Base-by-base conservation (phyloP, 495 filamentous ascomycete species). In the Massariosphaeria phaeospora region DNA sequence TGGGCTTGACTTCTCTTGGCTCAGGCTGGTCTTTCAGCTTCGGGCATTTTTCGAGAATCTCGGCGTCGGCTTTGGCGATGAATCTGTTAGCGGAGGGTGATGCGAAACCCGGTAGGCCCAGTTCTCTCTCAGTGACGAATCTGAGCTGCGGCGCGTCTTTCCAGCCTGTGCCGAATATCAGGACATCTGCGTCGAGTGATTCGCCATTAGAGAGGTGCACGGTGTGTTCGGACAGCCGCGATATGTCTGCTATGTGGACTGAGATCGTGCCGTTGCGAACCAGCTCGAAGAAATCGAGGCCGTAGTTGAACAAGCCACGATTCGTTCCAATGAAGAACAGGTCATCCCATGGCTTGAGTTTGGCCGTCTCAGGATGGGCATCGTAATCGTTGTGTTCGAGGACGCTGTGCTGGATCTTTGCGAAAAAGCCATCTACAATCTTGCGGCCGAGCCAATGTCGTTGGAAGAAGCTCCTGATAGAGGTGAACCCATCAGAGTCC, bases 341-440 rank as follows among this genome's bases (percentile, higher is more conserved):
- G 1, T 72, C 61, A 17, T 76, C 68, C 82, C 82, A 84, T 0
- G 85, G 84, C 59, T 80, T 76, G 17, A 88, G 72, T 66, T 85
- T 85, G 12, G 69, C 67, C 0, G 74, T 80, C 55, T 87, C 81
- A 0, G 80, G 80, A 54, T 88, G 79, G 1, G 75, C 66, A 55
- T 80, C 72, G 60, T 78, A 83, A 7, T 74, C 73, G 59, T 83
- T 85, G 1, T 81, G 67, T 12, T 72, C 66, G 17, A 83, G 60
- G 5, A 86, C 74, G 54, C 87, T 82, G 46, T 77, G 71, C 11
- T 69, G 76, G 2, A 91, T 68, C 2, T 82, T 74, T 1, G 55
- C 61, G 82, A 84, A 93, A 67, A 91, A 91, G 0, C 65, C 59
- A 56, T 87, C 76, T 2, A 85, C 81, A 29, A 91, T 74, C 63